These are phyloP conservation scores for Draba incana DNA, from an alignment of 345 rosid species.

Conservation along the genomic window DNA sequence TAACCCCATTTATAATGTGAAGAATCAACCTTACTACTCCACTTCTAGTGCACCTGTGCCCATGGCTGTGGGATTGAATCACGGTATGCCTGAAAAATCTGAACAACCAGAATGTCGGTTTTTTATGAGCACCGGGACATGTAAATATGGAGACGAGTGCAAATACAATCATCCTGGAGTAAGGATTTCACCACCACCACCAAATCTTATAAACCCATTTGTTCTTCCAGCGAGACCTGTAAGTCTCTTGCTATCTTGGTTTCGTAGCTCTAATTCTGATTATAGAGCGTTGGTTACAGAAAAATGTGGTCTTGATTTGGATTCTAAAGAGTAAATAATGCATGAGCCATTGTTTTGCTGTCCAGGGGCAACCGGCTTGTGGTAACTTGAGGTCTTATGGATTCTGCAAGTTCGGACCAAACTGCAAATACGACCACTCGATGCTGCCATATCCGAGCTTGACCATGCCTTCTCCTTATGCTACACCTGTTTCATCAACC, in stretches of 20 bases:
- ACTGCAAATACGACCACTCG: constrained; percentile 75
- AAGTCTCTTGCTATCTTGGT: constrained; percentile 42
- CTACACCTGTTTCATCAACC: constrained; percentile 16
- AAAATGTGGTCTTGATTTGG: neutral
- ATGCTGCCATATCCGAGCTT: constrained; percentile 51
- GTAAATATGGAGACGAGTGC: constrained; percentile 83
- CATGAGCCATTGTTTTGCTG: neutral
- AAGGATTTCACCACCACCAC: constrained; percentile 49
- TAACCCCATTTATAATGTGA: constrained; percentile 49
- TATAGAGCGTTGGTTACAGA: constrained; percentile 13
- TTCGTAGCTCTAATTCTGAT: neutral
- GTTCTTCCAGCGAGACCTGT: constrained; percentile 77
- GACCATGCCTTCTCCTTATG: constrained; percentile 23
- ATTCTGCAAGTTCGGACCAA: constrained; percentile 72
- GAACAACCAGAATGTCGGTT: constrained; percentile 75
- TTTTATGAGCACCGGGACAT: constrained; percentile 74
- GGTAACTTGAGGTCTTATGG: constrained; percentile 62
- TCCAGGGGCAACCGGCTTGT: constrained; percentile 78
- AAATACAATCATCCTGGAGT: constrained; percentile 78
- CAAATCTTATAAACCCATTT: constrained; percentile 45
- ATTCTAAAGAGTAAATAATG: neutral
- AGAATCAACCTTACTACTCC: constrained; percentile 51
- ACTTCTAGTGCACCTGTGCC: constrained; percentile 48
- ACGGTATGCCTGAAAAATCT: constrained; percentile 57
- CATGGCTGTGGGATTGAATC: constrained; percentile 39